Evolutionary conservation across 2,329 filamentous ascomycete genomes (phyloP).

Genomic region (Colletotrichum noveboracense): DNA sequence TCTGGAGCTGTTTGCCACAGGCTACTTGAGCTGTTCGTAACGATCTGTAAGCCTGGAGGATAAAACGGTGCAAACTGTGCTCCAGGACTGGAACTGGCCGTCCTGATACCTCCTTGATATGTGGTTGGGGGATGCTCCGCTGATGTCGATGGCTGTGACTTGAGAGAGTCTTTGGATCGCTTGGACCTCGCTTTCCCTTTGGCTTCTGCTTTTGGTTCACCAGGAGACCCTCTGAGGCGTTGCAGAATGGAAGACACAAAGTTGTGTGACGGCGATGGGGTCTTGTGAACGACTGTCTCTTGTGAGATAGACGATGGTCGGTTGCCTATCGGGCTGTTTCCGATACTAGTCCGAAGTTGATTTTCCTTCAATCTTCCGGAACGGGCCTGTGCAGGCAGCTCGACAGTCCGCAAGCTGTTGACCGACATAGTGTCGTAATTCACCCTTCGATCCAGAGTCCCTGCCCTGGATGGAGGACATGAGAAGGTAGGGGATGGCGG

Average conservation of each 20-base stretch:
- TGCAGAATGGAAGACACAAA: not conserved
- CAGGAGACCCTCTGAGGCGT: not conserved
- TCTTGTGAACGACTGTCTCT: not conserved
- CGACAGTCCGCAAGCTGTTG: slow-evolving; percentile 16
- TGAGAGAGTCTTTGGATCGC: not conserved
- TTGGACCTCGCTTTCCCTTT: not conserved
- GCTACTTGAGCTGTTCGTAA: slow-evolving; percentile 5
- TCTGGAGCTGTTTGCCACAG: not conserved
- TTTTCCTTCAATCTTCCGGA: not conserved
- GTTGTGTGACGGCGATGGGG: not conserved
- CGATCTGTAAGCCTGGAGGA: slow-evolving; percentile 25
- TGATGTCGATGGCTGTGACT: not conserved
- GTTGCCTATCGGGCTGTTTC: not conserved
- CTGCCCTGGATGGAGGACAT: slow-evolving; percentile 12
- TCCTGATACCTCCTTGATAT: slow-evolving; percentile 28
- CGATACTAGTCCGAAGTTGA: not conserved
- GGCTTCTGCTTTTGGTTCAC: not conserved
- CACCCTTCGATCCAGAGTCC: slow-evolving; percentile 16
- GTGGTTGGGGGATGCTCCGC: not conserved
- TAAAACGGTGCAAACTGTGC: slow-evolving; percentile 29
- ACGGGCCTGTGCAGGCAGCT: not conserved
- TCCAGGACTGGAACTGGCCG: slow-evolving; percentile 36
- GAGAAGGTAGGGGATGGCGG: slow-evolving; percentile 26
- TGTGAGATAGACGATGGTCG: not conserved
- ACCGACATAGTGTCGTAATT: slow-evolving; percentile 30